A percentile compares a stretch with the other conserved stretches of the same genome.
These are phyloP conservation scores for Tetraselmis chui DNA, from an alignment of 139 green algal species.

Conservation along the genomic window DNA sequence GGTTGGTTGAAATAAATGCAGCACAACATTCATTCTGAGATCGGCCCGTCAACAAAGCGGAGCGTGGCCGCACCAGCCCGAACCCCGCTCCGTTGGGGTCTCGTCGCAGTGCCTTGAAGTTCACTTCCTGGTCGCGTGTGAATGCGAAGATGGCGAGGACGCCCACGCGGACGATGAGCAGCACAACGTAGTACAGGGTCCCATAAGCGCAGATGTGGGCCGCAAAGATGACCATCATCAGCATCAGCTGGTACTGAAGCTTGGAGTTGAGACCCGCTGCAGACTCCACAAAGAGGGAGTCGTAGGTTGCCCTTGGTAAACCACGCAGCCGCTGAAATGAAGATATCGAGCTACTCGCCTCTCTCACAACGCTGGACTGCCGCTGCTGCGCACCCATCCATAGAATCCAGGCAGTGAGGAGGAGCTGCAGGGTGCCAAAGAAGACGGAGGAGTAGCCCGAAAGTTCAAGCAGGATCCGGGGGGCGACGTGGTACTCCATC, in stretches of 20 bases:
- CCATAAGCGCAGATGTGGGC: not conserved
- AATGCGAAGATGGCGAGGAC: not conserved
- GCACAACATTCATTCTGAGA: too few relatives aligned
- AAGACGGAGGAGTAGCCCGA: not conserved
- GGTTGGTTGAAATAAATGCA: too few relatives aligned
- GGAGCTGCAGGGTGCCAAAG: not conserved
- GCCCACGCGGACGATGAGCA: not conserved
- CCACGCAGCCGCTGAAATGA: too few relatives aligned
- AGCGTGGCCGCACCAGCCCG: too few relatives aligned
- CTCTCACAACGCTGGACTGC: too few relatives aligned
- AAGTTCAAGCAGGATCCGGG: not conserved
- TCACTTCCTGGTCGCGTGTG: not conserved
- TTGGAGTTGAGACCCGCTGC: not conserved
- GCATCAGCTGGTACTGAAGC: not conserved
- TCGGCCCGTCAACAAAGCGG: too few relatives aligned
- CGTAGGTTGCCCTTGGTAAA: too few relatives aligned
- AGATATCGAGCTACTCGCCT: too few relatives aligned
- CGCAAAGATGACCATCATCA: not conserved
- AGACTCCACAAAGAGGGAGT: too few relatives aligned
- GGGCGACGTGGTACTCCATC: not conserved
- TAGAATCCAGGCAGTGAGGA: not conserved
- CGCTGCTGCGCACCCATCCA: not conserved
- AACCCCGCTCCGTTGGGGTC: not conserved
- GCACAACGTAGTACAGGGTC: not conserved
- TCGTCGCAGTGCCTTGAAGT: not conserved